These are phyloP conservation scores for Lactarius hengduanensis DNA, from an alignment of 768 basidiomycete genomes.

Conservation along the genomic window DNA sequence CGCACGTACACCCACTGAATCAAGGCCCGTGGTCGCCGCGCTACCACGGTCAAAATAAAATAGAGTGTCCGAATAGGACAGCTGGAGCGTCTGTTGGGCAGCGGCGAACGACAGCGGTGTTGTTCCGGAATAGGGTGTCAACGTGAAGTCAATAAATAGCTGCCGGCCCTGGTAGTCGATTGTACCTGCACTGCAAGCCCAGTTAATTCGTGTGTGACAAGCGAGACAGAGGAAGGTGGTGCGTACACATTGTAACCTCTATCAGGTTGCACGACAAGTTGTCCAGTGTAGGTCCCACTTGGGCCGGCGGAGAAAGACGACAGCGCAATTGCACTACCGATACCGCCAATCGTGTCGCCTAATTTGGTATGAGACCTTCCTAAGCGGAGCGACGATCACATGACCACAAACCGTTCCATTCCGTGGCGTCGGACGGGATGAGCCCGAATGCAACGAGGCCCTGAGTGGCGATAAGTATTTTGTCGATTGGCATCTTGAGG, in stretches of 20 bases:
- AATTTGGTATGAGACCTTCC: not conserved
- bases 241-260: conserved; percentile 60
- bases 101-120: conserved; percentile 46
- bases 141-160: conserved; percentile 57
- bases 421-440: conserved; percentile 56
- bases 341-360: conserved; percentile 58
- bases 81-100: conserved; percentile 50
- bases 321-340: conserved; percentile 61
- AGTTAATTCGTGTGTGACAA: not conserved
- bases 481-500: too few species aligned
- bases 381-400: too few species aligned
- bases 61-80: conserved; percentile 50
- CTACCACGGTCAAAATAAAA: conserved; percentile 49
- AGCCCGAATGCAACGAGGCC: conserved; percentile 60
- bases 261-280: conserved; percentile 55
- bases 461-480: conserved; percentile 32
- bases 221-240: not conserved
- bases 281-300: conserved; percentile 48
- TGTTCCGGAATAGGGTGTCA: conserved; percentile 53
- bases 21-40: conserved; percentile 55
- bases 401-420: conserved; percentile 43
- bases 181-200: conserved; percentile 44
- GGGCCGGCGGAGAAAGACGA: conserved; percentile 44
- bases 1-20: conserved; percentile 47
- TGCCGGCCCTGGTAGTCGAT: conserved; percentile 63